Conservation (phyloP, 2,329 filamentous ascomycete species). For the Aspergillus persii region DNA sequence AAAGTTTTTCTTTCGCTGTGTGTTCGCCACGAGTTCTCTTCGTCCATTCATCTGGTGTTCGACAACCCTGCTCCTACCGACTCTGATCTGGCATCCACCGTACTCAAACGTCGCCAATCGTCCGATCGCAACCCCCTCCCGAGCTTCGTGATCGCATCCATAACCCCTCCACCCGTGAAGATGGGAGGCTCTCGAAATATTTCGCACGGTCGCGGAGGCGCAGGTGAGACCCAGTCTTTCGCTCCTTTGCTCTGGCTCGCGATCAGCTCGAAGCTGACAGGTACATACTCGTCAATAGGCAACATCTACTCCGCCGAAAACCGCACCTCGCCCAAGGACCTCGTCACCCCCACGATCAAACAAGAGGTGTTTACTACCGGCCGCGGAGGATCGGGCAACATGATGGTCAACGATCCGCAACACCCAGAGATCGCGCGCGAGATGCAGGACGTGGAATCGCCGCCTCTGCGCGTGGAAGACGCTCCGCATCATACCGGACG, state of each 20-base stretch:
- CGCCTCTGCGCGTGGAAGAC: slow-evolving; percentile 37
- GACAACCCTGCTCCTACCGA: neutral
- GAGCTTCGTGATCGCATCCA: too few relatives aligned
- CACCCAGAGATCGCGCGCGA: slow-evolving; percentile 67
- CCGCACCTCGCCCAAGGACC: slow-evolving; percentile 58
- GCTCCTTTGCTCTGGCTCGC: neutral
- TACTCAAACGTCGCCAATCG: neutral
- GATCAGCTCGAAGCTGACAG: neutral
- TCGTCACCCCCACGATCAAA: slow-evolving; percentile 81
- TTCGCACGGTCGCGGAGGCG: slow-evolving; percentile 75
- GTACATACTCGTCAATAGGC: slow-evolving; percentile 34
- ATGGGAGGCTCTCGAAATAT: slow-evolving; percentile 32
- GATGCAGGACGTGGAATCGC: slow-evolving; percentile 75
- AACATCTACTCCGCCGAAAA: slow-evolving; percentile 61
- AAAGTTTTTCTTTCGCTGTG: neutral
- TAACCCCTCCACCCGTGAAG: slow-evolving; percentile 1
- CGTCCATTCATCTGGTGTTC: neutral
- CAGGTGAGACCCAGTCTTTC: slow-evolving; percentile 47
- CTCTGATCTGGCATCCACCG: too few relatives aligned
- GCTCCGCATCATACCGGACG: slow-evolving; percentile 42
- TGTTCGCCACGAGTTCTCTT: neutral
- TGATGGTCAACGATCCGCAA: slow-evolving; percentile 71
- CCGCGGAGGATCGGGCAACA: slow-evolving; percentile 84
- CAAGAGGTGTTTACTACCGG: slow-evolving; percentile 82
- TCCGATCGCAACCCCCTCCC: neutral